Evolutionary conservation across 176 grass and related monocot genomes (phyloP), one percentile per base, ranked within the genome.

Genomic region (Tillandsia leiboldiana): DNA sequence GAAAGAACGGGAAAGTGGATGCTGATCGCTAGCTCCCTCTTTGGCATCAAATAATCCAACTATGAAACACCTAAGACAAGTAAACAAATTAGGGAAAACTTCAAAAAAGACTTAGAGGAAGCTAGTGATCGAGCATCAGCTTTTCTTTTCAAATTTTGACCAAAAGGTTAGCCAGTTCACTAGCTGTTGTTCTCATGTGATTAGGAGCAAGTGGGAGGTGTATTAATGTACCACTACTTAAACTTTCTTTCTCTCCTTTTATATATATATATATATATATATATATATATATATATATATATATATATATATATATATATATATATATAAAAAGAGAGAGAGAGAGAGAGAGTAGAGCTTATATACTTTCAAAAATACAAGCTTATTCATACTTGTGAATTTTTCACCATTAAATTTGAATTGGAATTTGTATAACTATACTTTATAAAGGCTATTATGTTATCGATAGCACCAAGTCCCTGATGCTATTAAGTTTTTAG

Each of bases 101-200:
- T 42, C 75, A 59, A 78, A 78, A 78, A 71, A 69, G 64, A 48
- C 70, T 63, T 78, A 50, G 71, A 26, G 64, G 68, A 84, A 73
- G 63, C 50, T 70, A 78, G 63, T 70, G 50, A n/a, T n/a, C n/a
- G n/a, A 28, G 64, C 33, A 74, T 50, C 70, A 64, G 64, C 81
- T 78, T 84, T 84, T 78, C 63, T 64, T 65, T 72, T 53, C 53
- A 62, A 79, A 63, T 64, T 72, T 79, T 66, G 29, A 58, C 50
- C 57, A 74, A 69, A 68, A 81, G 71, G 68, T 81, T 65, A 69
- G 70, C 49, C 74, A 69, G 78, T 73, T 20, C 70, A 63, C 70
- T 73, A 81, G 78, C 51, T 57, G 48, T 74, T 81, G 78, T 81
- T 81, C 71, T 69, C 63, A 68, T 81, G 69, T 74, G 70, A 12